Evolutionary conservation across 257 asterid species (phyloP), one percentile per base, ranked within the genome.

Genomic region (Sherardia arvensis): DNA sequence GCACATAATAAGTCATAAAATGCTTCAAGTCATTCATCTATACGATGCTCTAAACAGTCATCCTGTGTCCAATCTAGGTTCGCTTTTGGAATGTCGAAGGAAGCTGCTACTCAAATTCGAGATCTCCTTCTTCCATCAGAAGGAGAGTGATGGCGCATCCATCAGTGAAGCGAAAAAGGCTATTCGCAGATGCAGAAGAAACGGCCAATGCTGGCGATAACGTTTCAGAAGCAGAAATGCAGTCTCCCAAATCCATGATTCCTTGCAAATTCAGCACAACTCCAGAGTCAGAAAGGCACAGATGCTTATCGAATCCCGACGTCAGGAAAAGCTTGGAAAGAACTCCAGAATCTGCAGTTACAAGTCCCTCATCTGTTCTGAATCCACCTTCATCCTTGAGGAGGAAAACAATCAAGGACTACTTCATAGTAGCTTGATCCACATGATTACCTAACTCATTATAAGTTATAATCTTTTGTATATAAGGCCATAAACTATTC

Each of bases 301-400:
- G 67, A 73, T 4, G 68, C 56, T 70, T 76, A n/a, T 67, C 78
- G 15, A 64, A 64, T 67, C 68, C 77, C 62, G 87, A 74, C 62
- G 81, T 51, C 18, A 67, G 72, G 64, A 83, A 80, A 32, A 67
- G 65, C 51, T 23, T 79, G 25, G 81, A 81, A 53, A 76, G 71
- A 71, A 78, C 85, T 36, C 96, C 94, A 28, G 91, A 85, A 74
- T 72, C 82, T 66, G 77, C 80, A 66, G 66, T 23, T 20, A 62
- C 34, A 54, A 93, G 99, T 85, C 99, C 99, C 70, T 81, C 84
- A 23, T 93, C 99, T 51, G 96, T 93, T 69, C 81, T 90, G 58
- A 85, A 80, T 60, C 94, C 92, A 38, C 97, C 96, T 73, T 85
- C 95, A 69, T 89, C 98, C 1, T 54, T 78, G 75, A 87, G 80